A percentile compares a stretch with the other conserved stretches of the same genome.
Conservation (phyloP, 148 eudicot genomes). For the Rhododendron mucronatum region DNA sequence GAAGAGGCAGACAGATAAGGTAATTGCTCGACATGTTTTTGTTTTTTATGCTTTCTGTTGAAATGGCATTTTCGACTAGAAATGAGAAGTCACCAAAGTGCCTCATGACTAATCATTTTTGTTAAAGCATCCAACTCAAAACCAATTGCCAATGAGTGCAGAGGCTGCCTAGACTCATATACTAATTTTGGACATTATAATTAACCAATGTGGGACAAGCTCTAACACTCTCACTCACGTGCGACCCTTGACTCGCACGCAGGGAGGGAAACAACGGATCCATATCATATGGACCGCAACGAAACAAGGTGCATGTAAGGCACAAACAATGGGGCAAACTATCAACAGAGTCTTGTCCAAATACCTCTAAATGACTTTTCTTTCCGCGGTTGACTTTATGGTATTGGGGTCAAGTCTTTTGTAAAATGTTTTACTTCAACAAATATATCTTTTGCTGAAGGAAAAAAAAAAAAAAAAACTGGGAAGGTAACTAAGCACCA, state of each 20-base stretch:
- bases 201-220: not conserved
- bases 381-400: not conserved
- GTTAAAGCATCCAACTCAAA: not conserved
- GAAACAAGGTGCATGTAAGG: not conserved
- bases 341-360: not conserved
- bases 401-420: not conserved
- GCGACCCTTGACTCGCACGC: not conserved
- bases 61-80: not conserved
- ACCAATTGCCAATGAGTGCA: not conserved
- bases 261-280: not conserved
- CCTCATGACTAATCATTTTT: not conserved
- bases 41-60: not conserved
- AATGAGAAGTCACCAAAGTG: not conserved
- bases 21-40: conserved; percentile 16
- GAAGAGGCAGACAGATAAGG: conserved; percentile 66
- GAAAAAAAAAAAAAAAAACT: too few relatives aligned
- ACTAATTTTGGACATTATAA: too few relatives aligned
- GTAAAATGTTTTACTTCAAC: not conserved
- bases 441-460: not conserved
- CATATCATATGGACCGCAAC: not conserved
- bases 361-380: not conserved
- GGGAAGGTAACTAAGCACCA: not conserved
- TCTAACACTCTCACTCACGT: not conserved
- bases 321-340: not conserved
- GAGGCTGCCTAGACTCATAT: too few relatives aligned